These are phyloP conservation scores for Diutina sp. DNA, from an alignment of 1,139 yeast genomes.

Conservation along the genomic window DNA sequence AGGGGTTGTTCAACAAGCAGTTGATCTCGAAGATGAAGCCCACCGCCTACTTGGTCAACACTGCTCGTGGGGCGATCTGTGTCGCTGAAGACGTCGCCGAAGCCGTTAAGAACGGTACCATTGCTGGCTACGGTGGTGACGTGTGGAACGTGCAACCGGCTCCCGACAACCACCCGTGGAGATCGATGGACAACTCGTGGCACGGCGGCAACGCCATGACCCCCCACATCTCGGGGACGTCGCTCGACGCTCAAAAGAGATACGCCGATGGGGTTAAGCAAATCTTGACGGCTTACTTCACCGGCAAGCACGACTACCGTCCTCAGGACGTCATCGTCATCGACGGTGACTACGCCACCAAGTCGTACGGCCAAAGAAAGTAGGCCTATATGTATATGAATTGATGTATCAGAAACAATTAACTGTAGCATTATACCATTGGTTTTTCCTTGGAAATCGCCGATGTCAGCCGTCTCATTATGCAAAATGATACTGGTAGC, in stretches of 20 bases:
- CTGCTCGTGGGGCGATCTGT: slow-evolving; percentile 78
- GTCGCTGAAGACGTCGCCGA: slow-evolving; percentile 65
- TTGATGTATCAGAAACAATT: too few relatives aligned
- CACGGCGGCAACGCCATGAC: slow-evolving; percentile 73
- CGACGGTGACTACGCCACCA: slow-evolving; percentile 63
- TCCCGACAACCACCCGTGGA: slow-evolving; percentile 67
- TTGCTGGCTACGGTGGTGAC: slow-evolving; percentile 76
- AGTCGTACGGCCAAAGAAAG: slow-evolving; percentile 50
- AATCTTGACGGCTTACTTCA: slow-evolving; percentile 51
- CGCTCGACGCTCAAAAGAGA: slow-evolving; percentile 68
- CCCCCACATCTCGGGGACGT: slow-evolving; percentile 72
- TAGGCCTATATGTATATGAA: neutral
- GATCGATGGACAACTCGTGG: slow-evolving; percentile 52
- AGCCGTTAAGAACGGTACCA: slow-evolving; percentile 55
- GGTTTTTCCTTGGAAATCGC: too few relatives aligned
- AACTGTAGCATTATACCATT: too few relatives aligned
- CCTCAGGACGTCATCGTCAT: slow-evolving; percentile 65
- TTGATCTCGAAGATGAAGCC: slow-evolving; percentile 60
- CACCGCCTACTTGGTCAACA: slow-evolving; percentile 69
- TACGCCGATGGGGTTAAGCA: slow-evolving; percentile 58
- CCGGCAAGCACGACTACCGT: slow-evolving; percentile 51
- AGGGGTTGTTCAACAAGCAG: slow-evolving; percentile 56
- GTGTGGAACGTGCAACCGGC: slow-evolving; percentile 82
- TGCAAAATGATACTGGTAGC: too few relatives aligned
- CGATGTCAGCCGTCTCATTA: too few relatives aligned